Evolutionary conservation across 305 asterid genomes (phyloP).

Genomic region (Solanum hybrid): DNA sequence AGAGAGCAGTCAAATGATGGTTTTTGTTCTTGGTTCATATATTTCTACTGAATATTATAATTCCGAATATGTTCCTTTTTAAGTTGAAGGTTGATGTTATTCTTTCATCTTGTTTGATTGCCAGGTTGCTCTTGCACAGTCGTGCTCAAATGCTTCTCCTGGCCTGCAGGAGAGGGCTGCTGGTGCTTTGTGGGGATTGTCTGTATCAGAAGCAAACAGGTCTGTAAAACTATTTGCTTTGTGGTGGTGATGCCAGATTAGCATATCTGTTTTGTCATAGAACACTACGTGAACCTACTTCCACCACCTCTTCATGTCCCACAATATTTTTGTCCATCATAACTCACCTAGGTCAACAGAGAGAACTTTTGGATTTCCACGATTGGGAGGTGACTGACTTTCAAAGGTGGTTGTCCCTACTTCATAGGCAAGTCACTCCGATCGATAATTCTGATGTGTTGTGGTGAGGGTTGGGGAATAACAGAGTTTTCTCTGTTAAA

Average conservation of each 20-base stretch:
- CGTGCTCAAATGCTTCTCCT: conserved; percentile 69
- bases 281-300: neutral
- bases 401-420: neutral
- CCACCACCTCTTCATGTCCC: neutral
- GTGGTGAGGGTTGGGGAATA: neutral
- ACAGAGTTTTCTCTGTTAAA: neutral
- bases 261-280: neutral
- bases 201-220: conserved; percentile 97
- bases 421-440: neutral
- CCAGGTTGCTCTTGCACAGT: conserved; percentile 79
- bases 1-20: neutral
- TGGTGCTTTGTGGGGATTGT: conserved; percentile 99
- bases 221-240: conserved; percentile 4
- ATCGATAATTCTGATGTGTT: neutral
- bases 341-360: neutral
- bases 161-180: conserved; percentile 99
- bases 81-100: neutral
- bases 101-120: conserved; percentile 6
- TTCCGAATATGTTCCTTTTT: neutral
- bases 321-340: neutral
- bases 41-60: neutral
- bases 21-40: neutral
- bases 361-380: neutral
- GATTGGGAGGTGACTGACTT: neutral
- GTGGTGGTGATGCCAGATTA: neutral